These are phyloP conservation scores for Lentinula lateritia DNA, from an alignment of 768 basidiomycete genomes.

Conservation along the genomic window DNA sequence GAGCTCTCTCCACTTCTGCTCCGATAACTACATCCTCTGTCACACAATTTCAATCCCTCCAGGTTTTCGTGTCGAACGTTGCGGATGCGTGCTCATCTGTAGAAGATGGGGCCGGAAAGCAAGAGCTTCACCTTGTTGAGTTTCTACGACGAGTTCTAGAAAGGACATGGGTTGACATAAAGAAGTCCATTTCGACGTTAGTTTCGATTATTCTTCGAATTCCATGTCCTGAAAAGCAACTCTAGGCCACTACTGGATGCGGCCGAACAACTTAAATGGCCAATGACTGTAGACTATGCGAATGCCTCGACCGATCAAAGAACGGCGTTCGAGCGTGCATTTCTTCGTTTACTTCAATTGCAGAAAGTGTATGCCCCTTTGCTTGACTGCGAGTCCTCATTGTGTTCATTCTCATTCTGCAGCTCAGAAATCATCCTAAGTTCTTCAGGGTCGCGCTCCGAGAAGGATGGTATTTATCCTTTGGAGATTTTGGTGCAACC, in stretches of 20 bases:
- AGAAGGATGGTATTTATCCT: slow-evolving; percentile 69
- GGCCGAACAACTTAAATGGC: slow-evolving; percentile 84
- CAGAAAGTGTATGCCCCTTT: slow-evolving; percentile 64
- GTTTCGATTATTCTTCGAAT: slow-evolving; percentile 15
- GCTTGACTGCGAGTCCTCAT: background rate
- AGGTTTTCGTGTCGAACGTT: slow-evolving; percentile 53
- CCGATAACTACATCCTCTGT: slow-evolving; percentile 43
- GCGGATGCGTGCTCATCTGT: slow-evolving; percentile 35
- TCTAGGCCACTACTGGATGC: slow-evolving; percentile 55
- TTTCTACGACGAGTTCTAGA: slow-evolving; percentile 62
- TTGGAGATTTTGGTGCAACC: slow-evolving; percentile 81
- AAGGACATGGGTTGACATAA: slow-evolving; percentile 76
- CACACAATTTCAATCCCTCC: slow-evolving; percentile 54
- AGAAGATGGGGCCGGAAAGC: slow-evolving; percentile 41
- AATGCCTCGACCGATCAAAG: slow-evolving; percentile 44
- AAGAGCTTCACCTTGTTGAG: slow-evolving; percentile 51
- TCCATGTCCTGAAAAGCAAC: background rate
- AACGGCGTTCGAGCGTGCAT: slow-evolving; percentile 67
- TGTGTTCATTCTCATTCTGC: slow-evolving; percentile 8
- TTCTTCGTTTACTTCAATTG: slow-evolving; percentile 68
- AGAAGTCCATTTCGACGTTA: slow-evolving; percentile 56
- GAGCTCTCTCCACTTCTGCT: slow-evolving; percentile 23
- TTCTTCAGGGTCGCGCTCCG: slow-evolving; percentile 14
- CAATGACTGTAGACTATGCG: slow-evolving; percentile 63
- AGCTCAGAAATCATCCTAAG: slow-evolving; percentile 49